Evolutionary conservation across 768 basidiomycete genomes (phyloP).

Genomic region (Lentinula edodes): DNA sequence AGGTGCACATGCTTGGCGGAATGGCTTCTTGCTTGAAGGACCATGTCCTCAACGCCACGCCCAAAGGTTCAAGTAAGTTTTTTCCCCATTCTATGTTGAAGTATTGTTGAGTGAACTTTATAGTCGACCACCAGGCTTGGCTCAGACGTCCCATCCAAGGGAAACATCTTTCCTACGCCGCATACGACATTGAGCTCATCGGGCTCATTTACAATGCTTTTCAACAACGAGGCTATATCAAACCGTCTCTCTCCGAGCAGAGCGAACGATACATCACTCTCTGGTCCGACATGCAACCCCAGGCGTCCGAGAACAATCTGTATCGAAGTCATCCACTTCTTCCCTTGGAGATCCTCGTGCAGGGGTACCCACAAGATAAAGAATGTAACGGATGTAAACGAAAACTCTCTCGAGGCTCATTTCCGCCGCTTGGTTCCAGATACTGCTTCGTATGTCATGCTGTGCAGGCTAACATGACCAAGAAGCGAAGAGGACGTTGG

Average conservation of each 20-base stretch:
- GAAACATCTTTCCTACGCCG: constrained; percentile 33
- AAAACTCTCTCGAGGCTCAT: not conserved
- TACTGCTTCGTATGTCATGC: not conserved
- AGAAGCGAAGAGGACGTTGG: too few relatives aligned
- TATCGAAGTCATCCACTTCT: not conserved
- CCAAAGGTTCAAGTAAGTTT: not conserved
- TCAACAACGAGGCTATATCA: not conserved
- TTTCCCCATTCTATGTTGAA: not conserved
- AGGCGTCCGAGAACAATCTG: not conserved
- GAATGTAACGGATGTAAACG: not conserved
- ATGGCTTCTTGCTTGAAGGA: not conserved
- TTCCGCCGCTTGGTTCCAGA: not conserved
- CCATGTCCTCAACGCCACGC: not conserved
- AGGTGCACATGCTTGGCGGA: not conserved
- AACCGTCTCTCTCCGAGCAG: not conserved
- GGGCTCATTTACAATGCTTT: constrained; percentile 29
- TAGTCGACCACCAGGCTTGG: constrained; percentile 23
- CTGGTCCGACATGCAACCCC: not conserved
- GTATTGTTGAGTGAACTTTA: not conserved
- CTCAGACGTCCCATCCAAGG: constrained; percentile 27
- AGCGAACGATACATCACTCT: not conserved
- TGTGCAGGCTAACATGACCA: not conserved
- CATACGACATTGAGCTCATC: constrained; percentile 36
- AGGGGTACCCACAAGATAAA: not conserved
- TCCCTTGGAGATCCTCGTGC: not conserved